Percentiles rank a stretch among this genome's conserved stretches.
These are phyloP conservation scores for Piper betle DNA, from an alignment of 164 flowering plant species.

Conservation along the genomic window DNA sequence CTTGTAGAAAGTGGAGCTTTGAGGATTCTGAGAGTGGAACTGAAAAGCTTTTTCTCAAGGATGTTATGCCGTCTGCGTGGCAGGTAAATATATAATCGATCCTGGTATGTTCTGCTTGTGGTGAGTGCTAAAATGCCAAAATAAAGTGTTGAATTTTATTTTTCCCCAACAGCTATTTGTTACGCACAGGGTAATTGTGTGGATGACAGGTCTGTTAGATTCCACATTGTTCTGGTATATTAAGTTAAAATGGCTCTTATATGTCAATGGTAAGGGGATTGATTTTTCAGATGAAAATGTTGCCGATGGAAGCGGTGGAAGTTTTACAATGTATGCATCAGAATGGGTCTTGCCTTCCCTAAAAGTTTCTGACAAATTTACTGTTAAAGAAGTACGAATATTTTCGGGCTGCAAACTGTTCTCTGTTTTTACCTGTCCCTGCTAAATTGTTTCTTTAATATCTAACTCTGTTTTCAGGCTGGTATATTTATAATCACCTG, in stretches of 20 bases:
- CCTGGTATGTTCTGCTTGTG: neutral
- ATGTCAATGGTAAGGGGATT: neutral
- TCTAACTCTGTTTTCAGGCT: conserved; percentile 12
- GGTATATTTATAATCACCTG: conserved; percentile 20
- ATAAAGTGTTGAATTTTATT: neutral
- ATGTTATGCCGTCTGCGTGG: conserved; percentile 79
- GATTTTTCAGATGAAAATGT: neutral
- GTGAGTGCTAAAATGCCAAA: neutral
- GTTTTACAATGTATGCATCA: conserved; percentile 17
- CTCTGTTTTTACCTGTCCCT: neutral
- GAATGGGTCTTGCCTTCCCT: conserved; percentile 62
- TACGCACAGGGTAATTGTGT: conserved; percentile 49
- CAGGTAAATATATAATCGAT: conserved; percentile 33
- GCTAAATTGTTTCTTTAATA: neutral
- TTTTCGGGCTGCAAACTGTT: neutral
- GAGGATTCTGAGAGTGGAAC: conserved; percentile 11
- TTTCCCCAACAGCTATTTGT: conserved; percentile 46
- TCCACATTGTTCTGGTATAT: neutral
- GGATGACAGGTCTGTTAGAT: conserved; percentile 33
- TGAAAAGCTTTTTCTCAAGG: conserved; percentile 31
- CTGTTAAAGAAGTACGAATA: conserved; percentile 38
- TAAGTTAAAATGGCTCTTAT: neutral
- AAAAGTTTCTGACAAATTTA: conserved; percentile 32
- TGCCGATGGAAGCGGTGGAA: conserved; percentile 25
- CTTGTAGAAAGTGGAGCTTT: conserved; percentile 17